These are phyloP conservation scores for Adansonia digitata DNA, from an alignment of 345 rosid genomes.

Conservation along the genomic window DNA sequence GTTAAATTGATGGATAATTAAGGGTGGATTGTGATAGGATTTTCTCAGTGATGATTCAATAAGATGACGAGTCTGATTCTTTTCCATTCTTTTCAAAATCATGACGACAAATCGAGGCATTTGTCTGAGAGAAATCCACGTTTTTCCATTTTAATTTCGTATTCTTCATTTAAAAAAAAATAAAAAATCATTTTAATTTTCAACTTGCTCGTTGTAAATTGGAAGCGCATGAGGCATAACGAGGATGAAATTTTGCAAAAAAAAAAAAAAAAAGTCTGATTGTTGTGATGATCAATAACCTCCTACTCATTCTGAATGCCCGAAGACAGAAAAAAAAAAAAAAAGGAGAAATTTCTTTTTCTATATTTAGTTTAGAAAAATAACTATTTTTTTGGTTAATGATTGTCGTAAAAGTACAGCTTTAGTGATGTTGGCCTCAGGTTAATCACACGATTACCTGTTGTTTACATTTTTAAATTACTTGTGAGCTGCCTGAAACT, in stretches of 20 bases:
- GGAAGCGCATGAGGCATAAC: constrained; percentile 16
- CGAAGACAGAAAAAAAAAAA: too few species aligned
- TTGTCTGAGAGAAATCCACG: constrained; percentile 54
- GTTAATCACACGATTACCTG: too few species aligned
- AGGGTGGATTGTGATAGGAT: background rate
- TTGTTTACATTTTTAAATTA: too few species aligned
- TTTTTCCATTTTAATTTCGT: too few species aligned
- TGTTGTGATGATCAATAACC: constrained; percentile 32
- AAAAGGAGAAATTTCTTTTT: too few species aligned
- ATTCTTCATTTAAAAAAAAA: background rate
- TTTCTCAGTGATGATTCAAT: constrained; percentile 53
- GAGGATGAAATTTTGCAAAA: constrained; percentile 30
- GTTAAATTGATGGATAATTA: background rate
- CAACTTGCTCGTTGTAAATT: background rate
- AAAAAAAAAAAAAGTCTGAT: constrained; percentile 31
- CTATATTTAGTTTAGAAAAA: too few species aligned
- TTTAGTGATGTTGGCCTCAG: too few species aligned
- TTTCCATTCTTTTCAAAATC: constrained; percentile 44
- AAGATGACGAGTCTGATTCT: constrained; percentile 63
- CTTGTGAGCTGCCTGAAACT: too few species aligned
- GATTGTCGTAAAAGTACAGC: too few species aligned
- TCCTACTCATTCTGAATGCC: constrained; percentile 60
- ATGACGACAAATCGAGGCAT: constrained; percentile 69
- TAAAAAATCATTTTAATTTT: background rate
- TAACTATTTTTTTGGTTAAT: too few species aligned